A percentile compares a stretch with the other conserved stretches of the same genome.
Conservation (phyloP, 2,329 filamentous ascomycete genomes). For the Colletotrichum gigasporum region DNA sequence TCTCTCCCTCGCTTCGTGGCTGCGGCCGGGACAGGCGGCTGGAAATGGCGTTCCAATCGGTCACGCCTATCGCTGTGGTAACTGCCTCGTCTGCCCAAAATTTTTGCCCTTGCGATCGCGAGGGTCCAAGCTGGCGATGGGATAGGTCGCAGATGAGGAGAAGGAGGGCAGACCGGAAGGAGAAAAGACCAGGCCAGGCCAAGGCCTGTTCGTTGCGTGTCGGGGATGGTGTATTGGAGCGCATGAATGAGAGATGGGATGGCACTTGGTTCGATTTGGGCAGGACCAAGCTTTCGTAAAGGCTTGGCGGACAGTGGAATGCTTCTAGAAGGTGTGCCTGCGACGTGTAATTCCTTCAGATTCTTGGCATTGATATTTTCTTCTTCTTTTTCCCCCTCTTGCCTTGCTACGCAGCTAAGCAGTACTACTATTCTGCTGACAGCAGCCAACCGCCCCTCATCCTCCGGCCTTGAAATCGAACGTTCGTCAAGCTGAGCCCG, state of each 20-base stretch:
- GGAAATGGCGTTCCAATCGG: not conserved
- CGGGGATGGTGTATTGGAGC: constrained; percentile 1
- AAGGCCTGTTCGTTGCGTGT: not conserved
- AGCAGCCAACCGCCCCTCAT: not conserved
- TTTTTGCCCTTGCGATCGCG: not conserved
- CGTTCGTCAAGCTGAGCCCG: not conserved
- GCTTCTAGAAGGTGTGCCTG: constrained; percentile 10
- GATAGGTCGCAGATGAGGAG: not conserved
- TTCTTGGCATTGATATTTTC: not conserved
- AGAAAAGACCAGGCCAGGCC: not conserved
- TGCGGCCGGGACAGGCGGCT: not conserved
- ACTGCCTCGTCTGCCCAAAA: not conserved
- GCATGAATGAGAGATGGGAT: constrained; percentile 9
- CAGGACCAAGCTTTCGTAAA: constrained; percentile 10
- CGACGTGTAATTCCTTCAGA: not conserved
- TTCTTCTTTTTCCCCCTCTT: too few relatives aligned
- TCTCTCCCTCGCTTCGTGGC: not conserved
- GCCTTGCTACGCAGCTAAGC: too few relatives aligned
- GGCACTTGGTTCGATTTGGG: constrained; percentile 10
- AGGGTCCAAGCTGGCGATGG: not conserved
- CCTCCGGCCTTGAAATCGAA: not conserved
- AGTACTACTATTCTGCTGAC: not conserved
- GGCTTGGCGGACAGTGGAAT: constrained; percentile 15
- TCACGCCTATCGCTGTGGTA: not conserved
- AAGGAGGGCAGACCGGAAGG: not conserved